These are phyloP conservation scores for Phytophthora sp. DNA, from an alignment of 352 stramenopile species.

Conservation along the genomic window DNA sequence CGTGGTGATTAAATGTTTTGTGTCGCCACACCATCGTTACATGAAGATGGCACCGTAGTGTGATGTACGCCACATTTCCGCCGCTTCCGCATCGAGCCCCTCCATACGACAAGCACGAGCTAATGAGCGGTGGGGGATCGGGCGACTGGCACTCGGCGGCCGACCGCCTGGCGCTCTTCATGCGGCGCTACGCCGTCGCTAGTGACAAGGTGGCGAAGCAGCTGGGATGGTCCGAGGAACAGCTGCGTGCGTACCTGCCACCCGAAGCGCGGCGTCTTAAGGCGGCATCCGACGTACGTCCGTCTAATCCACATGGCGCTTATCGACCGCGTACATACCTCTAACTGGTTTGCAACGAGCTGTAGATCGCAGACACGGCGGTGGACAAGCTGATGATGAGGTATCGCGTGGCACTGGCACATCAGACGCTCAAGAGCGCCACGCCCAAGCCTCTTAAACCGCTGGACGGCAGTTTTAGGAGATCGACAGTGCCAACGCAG, in stretches of 20 bases:
- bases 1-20: neutral
- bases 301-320: neutral
- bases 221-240: conserved; percentile 57
- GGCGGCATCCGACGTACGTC: conserved; percentile 43
- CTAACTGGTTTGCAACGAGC: conserved; percentile 14
- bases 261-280: conserved; percentile 49
- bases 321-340: neutral
- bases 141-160: conserved; percentile 44
- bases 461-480: conserved; percentile 36
- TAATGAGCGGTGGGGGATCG: conserved; percentile 41
- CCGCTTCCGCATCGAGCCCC: conserved; percentile 24
- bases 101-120: conserved; percentile 16
- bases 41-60: neutral
- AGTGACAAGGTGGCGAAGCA: conserved; percentile 54
- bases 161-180: conserved; percentile 66
- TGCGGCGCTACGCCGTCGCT: conserved; percentile 59
- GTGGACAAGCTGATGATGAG: conserved; percentile 72
- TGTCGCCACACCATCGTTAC: conserved; percentile 12
- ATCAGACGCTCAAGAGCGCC: conserved; percentile 41
- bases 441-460: conserved; percentile 43
- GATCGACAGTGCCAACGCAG: conserved; percentile 50
- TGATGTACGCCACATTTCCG: conserved; percentile 33
- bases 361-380: conserved; percentile 56
- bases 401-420: conserved; percentile 56
- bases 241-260: conserved; percentile 60